A percentile compares a stretch with the other conserved stretches of the same genome.
These are phyloP conservation scores for Pythium periplocum DNA, from an alignment of 352 stramenopile species.

Conservation along the genomic window DNA sequence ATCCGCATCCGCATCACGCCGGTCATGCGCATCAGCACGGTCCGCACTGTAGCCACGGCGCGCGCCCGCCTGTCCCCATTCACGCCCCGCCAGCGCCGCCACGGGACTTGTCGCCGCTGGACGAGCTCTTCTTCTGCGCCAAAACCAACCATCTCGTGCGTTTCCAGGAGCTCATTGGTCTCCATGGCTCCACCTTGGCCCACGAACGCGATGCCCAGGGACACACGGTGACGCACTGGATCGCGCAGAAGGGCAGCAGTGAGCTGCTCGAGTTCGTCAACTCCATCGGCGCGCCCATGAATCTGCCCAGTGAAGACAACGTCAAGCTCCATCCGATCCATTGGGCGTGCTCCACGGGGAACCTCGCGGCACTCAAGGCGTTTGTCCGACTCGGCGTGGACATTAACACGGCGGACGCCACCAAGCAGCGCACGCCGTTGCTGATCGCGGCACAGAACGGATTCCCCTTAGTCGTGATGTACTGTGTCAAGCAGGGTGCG, in stretches of 20 bases:
- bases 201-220: conserved; percentile 44
- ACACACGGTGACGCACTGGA: conserved; percentile 72
- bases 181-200: conserved; percentile 35
- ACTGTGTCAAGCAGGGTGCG: conserved; percentile 63
- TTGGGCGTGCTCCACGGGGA: conserved; percentile 76
- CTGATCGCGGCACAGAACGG: conserved; percentile 76
- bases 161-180: conserved; percentile 42
- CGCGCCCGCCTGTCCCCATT: neutral
- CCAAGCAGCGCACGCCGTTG: conserved; percentile 70
- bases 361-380: conserved; percentile 50
- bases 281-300: conserved; percentile 36
- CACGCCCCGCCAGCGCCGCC: neutral
- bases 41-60: conserved; percentile 3
- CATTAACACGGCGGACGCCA: conserved; percentile 65
- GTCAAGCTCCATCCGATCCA: conserved; percentile 75
- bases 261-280: conserved; percentile 59
- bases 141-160: conserved; percentile 52
- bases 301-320: conserved; percentile 52
- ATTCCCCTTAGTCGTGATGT: conserved; percentile 69
- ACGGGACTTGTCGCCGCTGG: conserved; percentile 25
- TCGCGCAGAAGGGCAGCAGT: conserved; percentile 42
- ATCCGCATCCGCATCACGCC: neutral
- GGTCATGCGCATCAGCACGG: conserved; percentile 1
- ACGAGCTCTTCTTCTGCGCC: conserved; percentile 61
- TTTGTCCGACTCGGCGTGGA: conserved; percentile 64